These are phyloP conservation scores for Thermothelomyces thermophilus DNA, from an alignment of 2,329 filamentous ascomycete species.

Conservation along the genomic window DNA sequence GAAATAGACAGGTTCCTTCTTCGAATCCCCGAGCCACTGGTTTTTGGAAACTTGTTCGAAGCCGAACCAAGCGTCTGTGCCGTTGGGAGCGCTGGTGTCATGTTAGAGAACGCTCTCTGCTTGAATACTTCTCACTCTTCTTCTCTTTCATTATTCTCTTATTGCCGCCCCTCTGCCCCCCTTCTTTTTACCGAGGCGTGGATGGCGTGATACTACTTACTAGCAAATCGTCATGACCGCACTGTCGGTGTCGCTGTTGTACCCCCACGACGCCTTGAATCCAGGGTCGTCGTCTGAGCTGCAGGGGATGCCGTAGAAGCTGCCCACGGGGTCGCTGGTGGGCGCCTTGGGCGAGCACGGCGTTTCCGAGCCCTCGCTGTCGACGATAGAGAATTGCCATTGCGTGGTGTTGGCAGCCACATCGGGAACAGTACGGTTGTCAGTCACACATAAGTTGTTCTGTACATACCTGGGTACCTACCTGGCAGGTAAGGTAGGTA, in stretches of 20 bases:
- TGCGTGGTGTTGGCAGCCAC: too few species aligned
- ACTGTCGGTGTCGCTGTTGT: slow-evolving; percentile 16
- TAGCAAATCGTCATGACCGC: slow-evolving; percentile 21
- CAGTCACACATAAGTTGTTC: too few species aligned
- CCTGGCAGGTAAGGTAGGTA: too few species aligned
- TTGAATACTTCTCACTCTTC: too few species aligned
- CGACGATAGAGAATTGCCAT: too few species aligned
- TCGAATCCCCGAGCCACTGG: slow-evolving; percentile 16
- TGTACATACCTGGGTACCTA: too few species aligned
- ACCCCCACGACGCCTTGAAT: slow-evolving; percentile 21
- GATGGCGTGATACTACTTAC: background rate
- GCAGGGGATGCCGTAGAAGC: slow-evolving; percentile 15
- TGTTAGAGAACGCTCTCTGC: background rate
- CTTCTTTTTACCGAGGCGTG: background rate
- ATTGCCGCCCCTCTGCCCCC: too few species aligned
- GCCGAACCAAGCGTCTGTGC: slow-evolving; percentile 26
- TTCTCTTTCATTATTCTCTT: background rate
- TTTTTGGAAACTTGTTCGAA: slow-evolving; percentile 23
- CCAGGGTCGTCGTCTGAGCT: background rate
- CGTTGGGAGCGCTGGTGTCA: slow-evolving; percentile 2
- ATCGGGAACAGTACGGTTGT: too few species aligned
- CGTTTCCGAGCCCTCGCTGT: too few species aligned
- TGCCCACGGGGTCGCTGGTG: background rate
- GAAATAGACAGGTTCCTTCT: slow-evolving; percentile 5
- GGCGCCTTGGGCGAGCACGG: background rate